Evolutionary conservation across 352 stramenopile genomes (phyloP).

Genomic region (Phytophthora pluvialis): DNA sequence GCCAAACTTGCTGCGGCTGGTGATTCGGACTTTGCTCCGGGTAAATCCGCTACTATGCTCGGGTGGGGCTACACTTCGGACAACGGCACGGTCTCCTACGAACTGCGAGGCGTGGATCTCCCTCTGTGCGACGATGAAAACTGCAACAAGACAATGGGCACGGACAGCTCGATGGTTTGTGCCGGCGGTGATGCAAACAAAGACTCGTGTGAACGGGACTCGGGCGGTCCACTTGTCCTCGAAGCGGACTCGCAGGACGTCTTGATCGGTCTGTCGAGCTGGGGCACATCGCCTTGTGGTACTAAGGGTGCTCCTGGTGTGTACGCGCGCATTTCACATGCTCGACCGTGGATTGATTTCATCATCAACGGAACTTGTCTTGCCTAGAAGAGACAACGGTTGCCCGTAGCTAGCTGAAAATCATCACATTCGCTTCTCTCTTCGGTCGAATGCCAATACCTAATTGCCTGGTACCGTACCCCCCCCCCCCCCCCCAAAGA

Average conservation of each 20-base stretch:
- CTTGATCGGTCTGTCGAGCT: constrained; percentile 27
- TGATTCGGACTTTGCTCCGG: constrained; percentile 27
- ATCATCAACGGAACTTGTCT: constrained; percentile 14
- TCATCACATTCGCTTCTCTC: no score
- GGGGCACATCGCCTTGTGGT: constrained; percentile 18
- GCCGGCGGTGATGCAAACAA: constrained; percentile 36
- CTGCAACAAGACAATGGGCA: constrained; percentile 28
- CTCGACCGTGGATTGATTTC: constrained; percentile 41
- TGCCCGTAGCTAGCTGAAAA: no score
- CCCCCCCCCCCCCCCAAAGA: no score
- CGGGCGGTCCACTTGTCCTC: constrained; percentile 48
- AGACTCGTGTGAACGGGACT: constrained; percentile 63
- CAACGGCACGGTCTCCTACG: constrained; percentile 33
- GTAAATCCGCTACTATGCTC: constrained; percentile 37
- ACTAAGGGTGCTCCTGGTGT: constrained; percentile 35
- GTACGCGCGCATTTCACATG: constrained; percentile 56
- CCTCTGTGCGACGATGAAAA: constrained; percentile 38
- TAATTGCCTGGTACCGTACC: no score
- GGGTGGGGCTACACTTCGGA: constrained; percentile 38
- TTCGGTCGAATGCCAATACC: no score
- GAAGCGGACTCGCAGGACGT: constrained; percentile 11
- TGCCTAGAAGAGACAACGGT: not conserved
- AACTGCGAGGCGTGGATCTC: constrained; percentile 45
- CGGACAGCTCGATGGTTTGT: constrained; percentile 53
- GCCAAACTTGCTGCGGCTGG: constrained; percentile 33